A percentile compares a stretch with the other conserved stretches of the same genome.
Evolutionary conservation across 441 rosid species (phyloP).

Genomic region (Adansonia rubrostipa): DNA sequence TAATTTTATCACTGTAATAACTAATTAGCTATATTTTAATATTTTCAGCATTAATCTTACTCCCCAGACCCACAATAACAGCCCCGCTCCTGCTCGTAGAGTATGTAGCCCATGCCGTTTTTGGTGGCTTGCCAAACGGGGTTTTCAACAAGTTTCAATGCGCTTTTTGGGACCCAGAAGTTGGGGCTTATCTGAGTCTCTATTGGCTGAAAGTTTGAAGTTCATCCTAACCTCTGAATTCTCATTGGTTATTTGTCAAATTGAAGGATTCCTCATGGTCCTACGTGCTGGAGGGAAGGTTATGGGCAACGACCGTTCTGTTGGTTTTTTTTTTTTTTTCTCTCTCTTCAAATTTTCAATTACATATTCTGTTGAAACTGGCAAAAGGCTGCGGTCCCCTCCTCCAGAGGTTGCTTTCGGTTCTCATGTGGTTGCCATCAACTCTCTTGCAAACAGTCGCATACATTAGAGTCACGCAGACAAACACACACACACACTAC

Average conservation of each 20-base stretch:
- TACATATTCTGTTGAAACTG: constrained; percentile 16
- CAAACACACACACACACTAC: too few species aligned
- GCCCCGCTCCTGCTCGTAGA: not conserved
- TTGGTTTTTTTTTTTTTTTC: constrained; percentile 12
- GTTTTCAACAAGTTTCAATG: not conserved
- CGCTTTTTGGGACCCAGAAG: constrained; percentile 36
- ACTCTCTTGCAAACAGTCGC: not conserved
- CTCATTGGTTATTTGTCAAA: constrained; percentile 46
- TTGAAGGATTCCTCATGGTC: constrained; percentile 46
- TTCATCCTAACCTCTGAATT: constrained; percentile 39
- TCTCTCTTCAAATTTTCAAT: constrained; percentile 1
- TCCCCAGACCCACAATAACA: too few species aligned
- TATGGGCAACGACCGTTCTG: constrained; percentile 24
- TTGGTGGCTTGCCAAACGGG: constrained; percentile 27
- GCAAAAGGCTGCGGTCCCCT: constrained; percentile 39
- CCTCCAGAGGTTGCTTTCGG: constrained; percentile 20
- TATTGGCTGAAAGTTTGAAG: constrained; percentile 46
- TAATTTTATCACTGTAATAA: too few species aligned
- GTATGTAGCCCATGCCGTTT: constrained; percentile 28
- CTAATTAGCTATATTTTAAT: not conserved
- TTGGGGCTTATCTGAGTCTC: constrained; percentile 41
- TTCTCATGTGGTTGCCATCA: constrained; percentile 27
- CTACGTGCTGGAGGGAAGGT: not conserved
- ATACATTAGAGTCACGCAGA: too few species aligned
- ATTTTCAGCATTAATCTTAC: not conserved